Conservation (phyloP, 495 filamentous ascomycete genomes). For the Eremomyces bilateralis region DNA sequence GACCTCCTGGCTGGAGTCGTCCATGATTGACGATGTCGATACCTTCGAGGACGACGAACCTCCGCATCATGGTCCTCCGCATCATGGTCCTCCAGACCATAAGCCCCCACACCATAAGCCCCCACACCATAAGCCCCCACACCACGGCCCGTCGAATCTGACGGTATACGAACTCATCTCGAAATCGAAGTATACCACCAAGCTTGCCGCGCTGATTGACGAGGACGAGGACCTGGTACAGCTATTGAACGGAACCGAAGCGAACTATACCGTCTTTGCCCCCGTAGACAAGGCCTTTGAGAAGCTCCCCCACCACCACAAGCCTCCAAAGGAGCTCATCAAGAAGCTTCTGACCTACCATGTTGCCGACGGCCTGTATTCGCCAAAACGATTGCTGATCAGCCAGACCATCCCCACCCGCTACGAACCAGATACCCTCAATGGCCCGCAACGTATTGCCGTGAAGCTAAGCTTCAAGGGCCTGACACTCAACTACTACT, state of each 20-base stretch:
- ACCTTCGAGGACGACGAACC: conserved; percentile 2
- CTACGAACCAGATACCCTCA: conserved; percentile 31
- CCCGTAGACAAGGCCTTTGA: conserved; percentile 56
- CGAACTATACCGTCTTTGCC: conserved; percentile 62
- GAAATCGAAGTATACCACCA: conserved; percentile 49
- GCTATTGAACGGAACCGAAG: conserved; percentile 41
- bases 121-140: conserved; percentile 2
- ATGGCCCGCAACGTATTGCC: conserved; percentile 47
- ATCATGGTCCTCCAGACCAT: conserved; percentile 6
- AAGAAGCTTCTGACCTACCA: conserved; percentile 50
- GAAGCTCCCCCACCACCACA: conserved; percentile 35
- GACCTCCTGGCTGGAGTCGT: not conserved
- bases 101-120: conserved; percentile 2
- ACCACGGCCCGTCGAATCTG: conserved; percentile 27
- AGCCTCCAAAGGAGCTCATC: conserved; percentile 39
- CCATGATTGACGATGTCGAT: not conserved
- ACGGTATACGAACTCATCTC: conserved; percentile 63
- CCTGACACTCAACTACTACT: conserved; percentile 51
- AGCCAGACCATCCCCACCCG: conserved; percentile 52
- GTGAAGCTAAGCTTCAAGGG: conserved; percentile 33
- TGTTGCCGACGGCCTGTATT: conserved; percentile 37
- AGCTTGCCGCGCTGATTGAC: conserved; percentile 49
- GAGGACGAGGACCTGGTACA: conserved; percentile 46
- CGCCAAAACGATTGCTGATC: conserved; percentile 31
- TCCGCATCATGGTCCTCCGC: conserved; percentile 13